Percentiles rank a stretch among this genome's conserved stretches.
Evolutionary conservation across 495 filamentous ascomycete genomes (phyloP).

Genomic region (Daldinia decipiens): DNA sequence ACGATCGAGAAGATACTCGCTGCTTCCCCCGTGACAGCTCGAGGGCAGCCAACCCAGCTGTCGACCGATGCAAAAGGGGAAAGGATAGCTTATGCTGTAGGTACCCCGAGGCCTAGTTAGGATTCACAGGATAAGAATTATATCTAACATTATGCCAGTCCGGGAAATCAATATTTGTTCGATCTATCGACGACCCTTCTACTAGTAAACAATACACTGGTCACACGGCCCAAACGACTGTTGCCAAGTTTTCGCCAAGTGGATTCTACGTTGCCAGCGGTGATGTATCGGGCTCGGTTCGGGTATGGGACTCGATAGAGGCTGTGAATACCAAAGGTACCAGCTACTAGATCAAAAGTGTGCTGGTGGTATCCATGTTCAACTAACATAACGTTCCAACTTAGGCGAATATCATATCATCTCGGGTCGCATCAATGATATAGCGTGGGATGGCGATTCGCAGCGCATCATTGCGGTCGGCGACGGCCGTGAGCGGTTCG

Average conservation of each 20-base stretch:
- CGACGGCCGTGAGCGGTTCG: slow-evolving; percentile 91
- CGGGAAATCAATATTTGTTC: slow-evolving; percentile 94
- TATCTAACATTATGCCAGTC: slow-evolving; percentile 64
- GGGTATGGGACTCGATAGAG: slow-evolving; percentile 85
- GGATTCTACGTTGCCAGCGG: slow-evolving; percentile 97
- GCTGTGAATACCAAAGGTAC: slow-evolving; percentile 72
- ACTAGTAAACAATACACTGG: slow-evolving; percentile 85
- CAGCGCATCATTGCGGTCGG: slow-evolving; percentile 97
- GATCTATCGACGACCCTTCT: slow-evolving; percentile 88
- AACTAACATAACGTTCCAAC: slow-evolving; percentile 19
- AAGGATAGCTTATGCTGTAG: slow-evolving; percentile 91
- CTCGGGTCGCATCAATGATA: slow-evolving; percentile 91
- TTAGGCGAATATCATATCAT: slow-evolving; percentile 93
- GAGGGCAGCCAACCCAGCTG: slow-evolving; percentile 89
- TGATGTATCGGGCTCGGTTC: slow-evolving; percentile 82
- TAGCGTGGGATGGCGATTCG: slow-evolving; percentile 97
- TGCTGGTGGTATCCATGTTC: slow-evolving; percentile 9
- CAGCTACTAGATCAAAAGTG: neutral
- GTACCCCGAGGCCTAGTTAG: slow-evolving; percentile 37
- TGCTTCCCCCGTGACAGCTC: slow-evolving; percentile 77
- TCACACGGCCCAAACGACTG: slow-evolving; percentile 87
- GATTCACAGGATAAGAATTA: neutral
- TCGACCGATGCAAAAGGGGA: slow-evolving; percentile 92
- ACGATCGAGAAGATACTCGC: slow-evolving; percentile 65
- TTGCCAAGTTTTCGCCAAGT: slow-evolving; percentile 93